phyloP scores from a whole-genome alignment of 2,329 filamentous ascomycete genomes.

The Pyrenophora seminiperda region DNA sequence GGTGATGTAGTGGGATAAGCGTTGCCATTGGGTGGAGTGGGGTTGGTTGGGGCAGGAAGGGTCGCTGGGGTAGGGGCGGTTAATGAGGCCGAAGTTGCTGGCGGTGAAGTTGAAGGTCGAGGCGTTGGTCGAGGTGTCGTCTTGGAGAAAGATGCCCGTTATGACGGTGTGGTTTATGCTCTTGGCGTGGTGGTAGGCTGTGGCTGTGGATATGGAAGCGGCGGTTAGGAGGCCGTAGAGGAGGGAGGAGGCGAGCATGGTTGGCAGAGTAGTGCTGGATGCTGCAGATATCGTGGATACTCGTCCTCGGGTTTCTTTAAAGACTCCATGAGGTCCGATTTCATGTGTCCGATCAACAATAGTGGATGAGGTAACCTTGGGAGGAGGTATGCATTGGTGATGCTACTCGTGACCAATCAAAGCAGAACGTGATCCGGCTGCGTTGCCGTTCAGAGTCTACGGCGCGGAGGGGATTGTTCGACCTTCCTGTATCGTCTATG shows the following conservation, averaged over 20 bases:
- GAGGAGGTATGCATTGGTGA: not conserved
- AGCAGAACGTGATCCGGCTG: slow-evolving; percentile 31
- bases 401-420: slow-evolving; percentile 29
- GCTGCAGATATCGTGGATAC: not conserved
- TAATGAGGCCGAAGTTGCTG: slow-evolving; percentile 68
- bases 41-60: slow-evolving; percentile 39
- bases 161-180: slow-evolving; percentile 66
- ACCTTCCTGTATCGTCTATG: slow-evolving; percentile 16
- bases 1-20: slow-evolving; percentile 64
- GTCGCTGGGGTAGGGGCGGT: slow-evolving; percentile 66
- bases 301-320: slow-evolving; percentile 11
- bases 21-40: slow-evolving; percentile 65
- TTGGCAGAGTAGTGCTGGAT: not conserved
- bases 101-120: slow-evolving; percentile 55
- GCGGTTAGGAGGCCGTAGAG: slow-evolving; percentile 26
- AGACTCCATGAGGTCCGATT: slow-evolving; percentile 5
- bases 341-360: slow-evolving; percentile 2
- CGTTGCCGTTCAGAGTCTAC: slow-evolving; percentile 10
- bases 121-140: slow-evolving; percentile 62
- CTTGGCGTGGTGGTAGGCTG: slow-evolving; percentile 23
- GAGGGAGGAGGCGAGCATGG: slow-evolving; percentile 27
- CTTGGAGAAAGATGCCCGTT: slow-evolving; percentile 67
- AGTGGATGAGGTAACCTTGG: slow-evolving; percentile 3
- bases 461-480: not conserved
- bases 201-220: slow-evolving; percentile 18